These are phyloP conservation scores for Paracorniculantispora psalliotae DNA, from an alignment of 2,329 filamentous ascomycete species.

Conservation along the genomic window DNA sequence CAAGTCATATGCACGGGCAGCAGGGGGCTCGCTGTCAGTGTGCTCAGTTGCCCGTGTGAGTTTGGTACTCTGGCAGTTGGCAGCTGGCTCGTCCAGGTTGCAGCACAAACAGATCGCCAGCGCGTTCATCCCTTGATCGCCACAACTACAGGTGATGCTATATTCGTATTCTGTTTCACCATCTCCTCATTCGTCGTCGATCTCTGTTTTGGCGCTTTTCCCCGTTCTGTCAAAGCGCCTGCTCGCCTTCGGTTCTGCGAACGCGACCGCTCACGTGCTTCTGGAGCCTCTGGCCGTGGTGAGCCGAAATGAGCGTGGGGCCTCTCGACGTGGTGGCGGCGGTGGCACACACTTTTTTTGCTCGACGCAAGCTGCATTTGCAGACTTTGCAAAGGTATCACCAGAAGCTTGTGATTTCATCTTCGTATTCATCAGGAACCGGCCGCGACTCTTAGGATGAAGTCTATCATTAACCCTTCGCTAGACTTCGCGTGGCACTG, in stretches of 20 bases:
- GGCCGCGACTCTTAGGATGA: no score
- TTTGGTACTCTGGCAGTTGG: not conserved
- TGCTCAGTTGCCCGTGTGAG: not conserved
- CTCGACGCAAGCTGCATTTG: slow-evolving; percentile 13
- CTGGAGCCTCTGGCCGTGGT: not conserved
- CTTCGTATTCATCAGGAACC: no score
- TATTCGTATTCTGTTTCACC: not conserved
- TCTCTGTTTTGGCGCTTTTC: not conserved
- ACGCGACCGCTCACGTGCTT: slow-evolving; percentile 8
- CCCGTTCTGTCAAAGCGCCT: not conserved
- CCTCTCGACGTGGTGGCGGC: not conserved
- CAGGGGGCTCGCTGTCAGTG: not conserved
- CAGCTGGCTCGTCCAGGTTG: not conserved
- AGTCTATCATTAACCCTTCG: not conserved
- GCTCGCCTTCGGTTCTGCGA: not conserved
- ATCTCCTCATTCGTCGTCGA: not conserved
- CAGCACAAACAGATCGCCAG: not conserved
- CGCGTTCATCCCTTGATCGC: not conserved
- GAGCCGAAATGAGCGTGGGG: slow-evolving; percentile 14
- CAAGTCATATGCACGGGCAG: not conserved
- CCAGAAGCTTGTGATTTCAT: not conserved
- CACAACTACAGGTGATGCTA: not conserved
- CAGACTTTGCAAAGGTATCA: slow-evolving; percentile 4
- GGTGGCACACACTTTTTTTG: slow-evolving; percentile 3
- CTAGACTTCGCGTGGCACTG: not conserved